These are phyloP conservation scores for Scleroderma bovista DNA, from an alignment of 768 basidiomycete species.

Conservation along the genomic window DNA sequence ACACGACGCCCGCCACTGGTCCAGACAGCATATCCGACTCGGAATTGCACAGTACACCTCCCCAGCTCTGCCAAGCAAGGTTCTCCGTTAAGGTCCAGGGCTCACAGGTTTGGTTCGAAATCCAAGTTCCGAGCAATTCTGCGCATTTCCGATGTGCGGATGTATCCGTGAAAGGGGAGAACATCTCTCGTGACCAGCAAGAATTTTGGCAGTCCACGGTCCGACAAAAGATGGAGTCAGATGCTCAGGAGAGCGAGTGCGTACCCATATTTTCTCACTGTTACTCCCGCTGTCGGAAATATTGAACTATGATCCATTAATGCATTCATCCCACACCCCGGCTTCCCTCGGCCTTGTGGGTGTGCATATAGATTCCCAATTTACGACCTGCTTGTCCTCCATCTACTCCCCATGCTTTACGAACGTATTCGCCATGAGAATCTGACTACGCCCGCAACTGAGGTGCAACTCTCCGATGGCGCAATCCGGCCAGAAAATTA, in stretches of 20 bases:
- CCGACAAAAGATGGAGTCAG: constrained; percentile 27
- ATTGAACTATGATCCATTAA: background rate
- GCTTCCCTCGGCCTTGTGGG: background rate
- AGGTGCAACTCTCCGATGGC: too few species aligned
- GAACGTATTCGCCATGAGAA: too few species aligned
- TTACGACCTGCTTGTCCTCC: constrained; percentile 52
- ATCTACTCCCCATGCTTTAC: constrained; percentile 35
- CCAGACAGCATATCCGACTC: too few species aligned
- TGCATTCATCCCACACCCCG: too few species aligned
- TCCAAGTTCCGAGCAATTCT: constrained; percentile 15
- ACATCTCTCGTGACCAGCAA: constrained; percentile 42
- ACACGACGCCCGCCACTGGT: too few species aligned
- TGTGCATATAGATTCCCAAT: constrained; percentile 49
- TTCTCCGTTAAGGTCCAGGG: constrained; percentile 32
- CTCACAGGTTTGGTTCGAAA: constrained; percentile 35
- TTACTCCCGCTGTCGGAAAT: background rate
- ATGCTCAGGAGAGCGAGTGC: constrained; percentile 29
- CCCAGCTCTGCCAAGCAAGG: constrained; percentile 19
- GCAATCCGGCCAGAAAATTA: too few species aligned
- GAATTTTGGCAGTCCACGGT: constrained; percentile 43
- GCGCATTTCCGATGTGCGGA: constrained; percentile 4
- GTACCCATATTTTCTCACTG: constrained; percentile 5
- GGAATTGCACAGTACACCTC: constrained; percentile 4
- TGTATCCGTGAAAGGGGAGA: constrained; percentile 43
- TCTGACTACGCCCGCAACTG: too few species aligned